Evolutionary conservation across 2,329 filamentous ascomycete genomes (phyloP).

Genomic region (Calonectria naviculata): DNA sequence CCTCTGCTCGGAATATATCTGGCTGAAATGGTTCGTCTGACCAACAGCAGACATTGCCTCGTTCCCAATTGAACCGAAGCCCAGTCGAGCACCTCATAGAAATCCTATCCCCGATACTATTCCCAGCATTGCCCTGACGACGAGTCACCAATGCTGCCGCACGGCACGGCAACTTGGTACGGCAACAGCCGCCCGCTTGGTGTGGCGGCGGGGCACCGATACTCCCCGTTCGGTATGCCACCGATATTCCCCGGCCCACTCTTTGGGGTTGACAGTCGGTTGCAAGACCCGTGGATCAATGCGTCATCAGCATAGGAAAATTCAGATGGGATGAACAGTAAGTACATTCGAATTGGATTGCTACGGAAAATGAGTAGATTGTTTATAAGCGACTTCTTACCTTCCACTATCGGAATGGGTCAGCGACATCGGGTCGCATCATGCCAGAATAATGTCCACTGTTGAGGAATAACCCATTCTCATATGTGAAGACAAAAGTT

Average conservation of each 20-base stretch:
- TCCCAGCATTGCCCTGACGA: background rate
- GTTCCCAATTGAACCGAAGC: no score
- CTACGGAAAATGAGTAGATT: no score
- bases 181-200: background rate
- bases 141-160: constrained; percentile 14
- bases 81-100: background rate
- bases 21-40: background rate
- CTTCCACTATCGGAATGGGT: no score
- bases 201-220: constrained; percentile 12
- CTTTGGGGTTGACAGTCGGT: background rate
- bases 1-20: background rate
- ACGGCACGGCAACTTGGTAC: background rate
- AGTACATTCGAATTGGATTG: no score
- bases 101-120: background rate
- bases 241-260: constrained; percentile 26
- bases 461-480: no score
- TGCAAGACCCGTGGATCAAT: background rate
- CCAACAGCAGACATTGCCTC: background rate
- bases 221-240: constrained; percentile 19
- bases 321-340: no score
- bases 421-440: no score
- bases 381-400: no score
- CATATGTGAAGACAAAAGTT: no score
- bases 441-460: no score
- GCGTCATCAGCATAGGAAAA: no score